Evolutionary conservation across 768 basidiomycete species (phyloP).

Genomic region (Mycena capillaripes): DNA sequence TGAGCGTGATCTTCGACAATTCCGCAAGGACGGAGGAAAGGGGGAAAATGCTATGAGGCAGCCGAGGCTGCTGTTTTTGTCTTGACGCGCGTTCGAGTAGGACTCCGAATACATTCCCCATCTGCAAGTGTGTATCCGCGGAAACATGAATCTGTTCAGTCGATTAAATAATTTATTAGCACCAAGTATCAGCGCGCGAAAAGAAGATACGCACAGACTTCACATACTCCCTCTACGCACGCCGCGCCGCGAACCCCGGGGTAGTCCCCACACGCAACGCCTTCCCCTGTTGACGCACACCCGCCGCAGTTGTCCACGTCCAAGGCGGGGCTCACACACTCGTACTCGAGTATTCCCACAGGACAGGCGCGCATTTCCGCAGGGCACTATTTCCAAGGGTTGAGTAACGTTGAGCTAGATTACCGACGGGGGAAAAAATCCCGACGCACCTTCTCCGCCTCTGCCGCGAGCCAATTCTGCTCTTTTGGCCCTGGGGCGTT

Average conservation of each 20-base stretch:
- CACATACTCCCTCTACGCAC: conserved; percentile 34
- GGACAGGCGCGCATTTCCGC: conserved; percentile 31
- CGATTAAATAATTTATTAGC: not conserved
- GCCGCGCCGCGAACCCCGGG: conserved; percentile 34
- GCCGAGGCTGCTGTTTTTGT: no score
- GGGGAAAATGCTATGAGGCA: no score
- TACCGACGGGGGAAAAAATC: not conserved
- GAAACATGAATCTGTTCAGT: conserved; percentile 29
- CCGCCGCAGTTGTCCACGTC: conserved; percentile 42
- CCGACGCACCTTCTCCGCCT: not conserved
- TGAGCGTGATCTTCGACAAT: no score
- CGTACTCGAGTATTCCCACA: conserved; percentile 27
- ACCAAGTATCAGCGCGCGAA: not conserved
- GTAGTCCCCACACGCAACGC: conserved; percentile 33
- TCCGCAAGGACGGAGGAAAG: no score
- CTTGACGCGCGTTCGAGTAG: not conserved
- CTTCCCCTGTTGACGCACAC: conserved; percentile 35
- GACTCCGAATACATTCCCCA: not conserved
- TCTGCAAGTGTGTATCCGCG: conserved; percentile 13
- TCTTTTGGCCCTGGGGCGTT: not conserved
- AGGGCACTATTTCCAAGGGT: conserved; percentile 18
- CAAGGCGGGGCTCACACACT: conserved; percentile 32
- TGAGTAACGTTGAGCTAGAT: not conserved
- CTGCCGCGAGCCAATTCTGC: conserved; percentile 15
- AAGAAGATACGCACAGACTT: conserved; percentile 31